A percentile compares a stretch with the other conserved stretches of the same genome.
These are phyloP conservation scores for Aphanomyces cochlioides DNA, from an alignment of 352 stramenopile species.

Conservation along the genomic window DNA sequence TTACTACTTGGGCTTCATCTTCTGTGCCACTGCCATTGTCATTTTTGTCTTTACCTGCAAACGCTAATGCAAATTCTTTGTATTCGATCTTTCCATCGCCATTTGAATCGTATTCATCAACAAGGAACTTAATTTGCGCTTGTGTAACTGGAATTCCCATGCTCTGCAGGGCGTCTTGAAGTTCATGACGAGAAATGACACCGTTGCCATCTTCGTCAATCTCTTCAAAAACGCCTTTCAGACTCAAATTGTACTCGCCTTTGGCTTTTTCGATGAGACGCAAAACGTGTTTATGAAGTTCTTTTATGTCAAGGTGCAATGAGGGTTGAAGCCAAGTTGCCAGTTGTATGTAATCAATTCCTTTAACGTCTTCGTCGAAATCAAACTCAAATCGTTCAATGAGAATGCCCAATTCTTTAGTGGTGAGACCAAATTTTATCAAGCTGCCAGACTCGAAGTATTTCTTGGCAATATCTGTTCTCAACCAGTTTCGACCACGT, in stretches of 20 bases:
- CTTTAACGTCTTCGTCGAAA: conserved; percentile 47
- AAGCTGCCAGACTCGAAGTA: conserved; percentile 15
- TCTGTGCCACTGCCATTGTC: not conserved
- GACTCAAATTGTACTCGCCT: conserved; percentile 43
- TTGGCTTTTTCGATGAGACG: conserved; percentile 42
- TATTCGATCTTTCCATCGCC: conserved; percentile 64
- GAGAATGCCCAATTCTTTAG: conserved; percentile 38
- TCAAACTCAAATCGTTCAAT: conserved; percentile 67
- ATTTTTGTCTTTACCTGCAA: not conserved
- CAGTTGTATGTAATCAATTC: conserved; percentile 68
- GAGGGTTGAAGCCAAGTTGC: conserved; percentile 61
- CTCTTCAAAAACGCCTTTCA: conserved; percentile 53
- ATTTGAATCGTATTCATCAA: conserved; percentile 59
- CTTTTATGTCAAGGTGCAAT: conserved; percentile 55
- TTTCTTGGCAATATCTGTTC: not conserved
- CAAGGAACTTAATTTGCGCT: conserved; percentile 53
- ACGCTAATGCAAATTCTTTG: conserved; percentile 49
- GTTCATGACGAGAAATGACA: conserved; percentile 46
- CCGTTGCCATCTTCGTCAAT: conserved; percentile 60
- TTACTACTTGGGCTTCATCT: conserved; percentile 12
- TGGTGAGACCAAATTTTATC: conserved; percentile 40
- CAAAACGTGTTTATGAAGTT: conserved; percentile 51
- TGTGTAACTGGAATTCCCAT: conserved; percentile 69
- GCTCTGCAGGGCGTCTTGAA: conserved; percentile 55
- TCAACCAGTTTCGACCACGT: not conserved